Conservation (phyloP, 2,329 filamentous ascomycete genomes). For the Colletotrichum costaricense region DNA sequence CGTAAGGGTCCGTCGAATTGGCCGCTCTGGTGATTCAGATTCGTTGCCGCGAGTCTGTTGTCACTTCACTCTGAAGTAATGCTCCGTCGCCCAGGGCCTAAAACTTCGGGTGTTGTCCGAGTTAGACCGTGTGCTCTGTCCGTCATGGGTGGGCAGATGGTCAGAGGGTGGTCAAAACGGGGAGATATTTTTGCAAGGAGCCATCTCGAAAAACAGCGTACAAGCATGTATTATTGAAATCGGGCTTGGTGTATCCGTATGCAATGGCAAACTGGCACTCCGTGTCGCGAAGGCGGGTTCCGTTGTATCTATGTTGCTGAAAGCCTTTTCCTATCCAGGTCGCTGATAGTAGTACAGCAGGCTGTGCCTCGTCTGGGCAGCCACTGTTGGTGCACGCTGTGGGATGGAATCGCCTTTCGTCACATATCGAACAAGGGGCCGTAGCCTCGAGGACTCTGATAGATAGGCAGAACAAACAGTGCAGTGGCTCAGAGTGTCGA, state of each 20-base stretch:
- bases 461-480: background rate
- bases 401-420: background rate
- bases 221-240: background rate
- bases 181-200: background rate
- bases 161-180: background rate
- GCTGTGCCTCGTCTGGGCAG: background rate
- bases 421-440: background rate
- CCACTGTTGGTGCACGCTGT: constrained; percentile 10
- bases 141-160: background rate
- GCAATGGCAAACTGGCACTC: background rate
- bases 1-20: background rate
- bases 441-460: background rate
- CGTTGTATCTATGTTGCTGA: background rate
- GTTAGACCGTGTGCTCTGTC: background rate
- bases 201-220: background rate
- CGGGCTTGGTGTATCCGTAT: background rate
- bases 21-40: background rate
- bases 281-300: background rate
- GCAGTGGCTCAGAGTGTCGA: background rate
- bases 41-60: background rate
- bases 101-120: background rate
- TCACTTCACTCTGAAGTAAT: background rate
- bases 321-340: too few species aligned
- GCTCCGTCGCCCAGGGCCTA: background rate
- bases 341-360: background rate